Percentiles rank a stretch among this genome's conserved stretches.
Evolutionary conservation across 768 basidiomycete genomes (phyloP).

Genomic region (Lactifluus rugatus): DNA sequence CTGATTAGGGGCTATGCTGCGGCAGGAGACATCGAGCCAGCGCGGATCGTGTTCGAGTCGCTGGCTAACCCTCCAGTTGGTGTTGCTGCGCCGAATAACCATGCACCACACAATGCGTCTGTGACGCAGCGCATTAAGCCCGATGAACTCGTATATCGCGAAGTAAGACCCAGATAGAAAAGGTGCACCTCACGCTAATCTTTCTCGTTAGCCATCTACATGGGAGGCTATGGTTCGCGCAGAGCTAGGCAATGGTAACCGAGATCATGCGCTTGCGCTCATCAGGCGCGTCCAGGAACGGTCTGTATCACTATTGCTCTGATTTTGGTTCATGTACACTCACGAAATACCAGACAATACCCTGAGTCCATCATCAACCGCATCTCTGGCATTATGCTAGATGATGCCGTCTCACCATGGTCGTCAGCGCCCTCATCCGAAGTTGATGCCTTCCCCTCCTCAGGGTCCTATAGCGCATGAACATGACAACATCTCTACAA

Average conservation of each 20-base stretch:
- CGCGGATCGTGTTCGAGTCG: conserved; percentile 70
- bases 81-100: conserved; percentile 84
- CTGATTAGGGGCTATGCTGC: conserved; percentile 66
- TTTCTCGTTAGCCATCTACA: conserved; percentile 58
- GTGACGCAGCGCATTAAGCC: conserved; percentile 28
- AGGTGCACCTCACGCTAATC: not conserved
- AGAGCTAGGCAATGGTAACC: conserved; percentile 72
- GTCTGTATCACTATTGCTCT: conserved; percentile 29
- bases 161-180: conserved; percentile 38
- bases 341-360: conserved; percentile 42
- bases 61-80: conserved; percentile 74
- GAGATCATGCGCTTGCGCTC: conserved; percentile 56
- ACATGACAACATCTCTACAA: not conserved
- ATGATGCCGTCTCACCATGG: conserved; percentile 49
- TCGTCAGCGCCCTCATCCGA: conserved; percentile 15
- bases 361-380: conserved; percentile 71
- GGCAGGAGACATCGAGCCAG: conserved; percentile 56
- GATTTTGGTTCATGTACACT: conserved; percentile 7
- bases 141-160: conserved; percentile 67
- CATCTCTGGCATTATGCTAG: conserved; percentile 72
- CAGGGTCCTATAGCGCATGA: conserved; percentile 12
- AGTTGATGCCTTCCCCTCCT: not conserved
- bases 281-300: conserved; percentile 64
- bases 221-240: conserved; percentile 95
- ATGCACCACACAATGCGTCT: conserved; percentile 55